These are phyloP conservation scores for Microglena sp. DNA, from an alignment of 139 green algal genomes.

Conservation along the genomic window DNA sequence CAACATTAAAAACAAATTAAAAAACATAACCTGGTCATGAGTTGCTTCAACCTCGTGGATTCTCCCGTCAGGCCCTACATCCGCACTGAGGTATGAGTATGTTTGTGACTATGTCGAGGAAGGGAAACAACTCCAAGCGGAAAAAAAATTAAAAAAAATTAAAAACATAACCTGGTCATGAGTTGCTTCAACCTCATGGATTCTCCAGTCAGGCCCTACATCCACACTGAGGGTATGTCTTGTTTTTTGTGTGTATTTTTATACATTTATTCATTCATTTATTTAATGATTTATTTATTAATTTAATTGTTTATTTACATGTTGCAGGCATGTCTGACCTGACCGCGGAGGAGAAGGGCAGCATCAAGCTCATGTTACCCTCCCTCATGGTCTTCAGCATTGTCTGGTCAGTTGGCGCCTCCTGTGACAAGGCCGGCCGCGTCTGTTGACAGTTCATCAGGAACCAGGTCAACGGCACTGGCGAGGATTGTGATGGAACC, in stretches of 20 bases:
- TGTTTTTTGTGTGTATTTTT: no score
- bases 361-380: conserved; percentile 31
- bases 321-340: conserved; percentile 27
- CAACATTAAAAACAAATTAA: no score
- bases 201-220: conserved; percentile 32
- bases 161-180: conserved; percentile 50
- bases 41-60: conserved; percentile 68
- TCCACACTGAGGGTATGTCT: conserved; percentile 18
- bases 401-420: conserved; percentile 63
- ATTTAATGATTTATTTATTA: no score
- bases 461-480: conserved; percentile 13
- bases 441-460: conserved; percentile 51
- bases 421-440: conserved; percentile 52
- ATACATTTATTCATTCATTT: no score
- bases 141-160: no score
- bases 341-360: conserved; percentile 32
- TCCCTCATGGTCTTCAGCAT: conserved; percentile 61
- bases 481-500: no score
- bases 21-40: conserved; percentile 51
- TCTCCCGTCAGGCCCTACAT: conserved; percentile 34
- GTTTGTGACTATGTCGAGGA: neutral
- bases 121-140: no score
- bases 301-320: no score
- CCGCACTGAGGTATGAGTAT: conserved; percentile 15
- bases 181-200: conserved; percentile 66